phyloP scores from a whole-genome alignment of 2,329 filamentous ascomycete species.

The Stagonosporopsis vannaccii region DNA sequence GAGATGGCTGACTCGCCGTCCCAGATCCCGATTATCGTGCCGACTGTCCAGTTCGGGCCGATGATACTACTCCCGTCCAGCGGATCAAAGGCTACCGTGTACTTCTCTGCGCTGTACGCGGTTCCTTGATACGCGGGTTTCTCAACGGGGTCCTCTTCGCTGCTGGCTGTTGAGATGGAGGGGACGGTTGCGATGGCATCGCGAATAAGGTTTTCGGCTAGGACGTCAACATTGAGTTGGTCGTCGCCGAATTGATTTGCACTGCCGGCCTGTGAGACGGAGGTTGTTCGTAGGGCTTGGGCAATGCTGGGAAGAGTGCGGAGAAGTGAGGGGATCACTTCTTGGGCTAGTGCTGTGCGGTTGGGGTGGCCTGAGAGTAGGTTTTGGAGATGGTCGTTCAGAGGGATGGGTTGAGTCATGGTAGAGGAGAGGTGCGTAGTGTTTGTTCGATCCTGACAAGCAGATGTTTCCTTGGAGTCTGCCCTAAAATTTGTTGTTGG shows the following conservation, averaged over 20 bases:
- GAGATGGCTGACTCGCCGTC: slow-evolving; percentile 34
- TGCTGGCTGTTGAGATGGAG: slow-evolving; percentile 65
- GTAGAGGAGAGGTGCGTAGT: not conserved
- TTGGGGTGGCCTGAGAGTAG: slow-evolving; percentile 6
- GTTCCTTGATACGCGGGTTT: slow-evolving; percentile 16
- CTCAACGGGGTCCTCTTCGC: slow-evolving; percentile 30
- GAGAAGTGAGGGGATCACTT: slow-evolving; percentile 28
- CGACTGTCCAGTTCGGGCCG: slow-evolving; percentile 48
- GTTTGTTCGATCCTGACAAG: not conserved
- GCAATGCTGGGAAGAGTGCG: slow-evolving; percentile 26
- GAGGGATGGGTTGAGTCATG: slow-evolving; percentile 6
- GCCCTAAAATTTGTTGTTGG: not conserved
- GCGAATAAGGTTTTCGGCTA: slow-evolving; percentile 64
- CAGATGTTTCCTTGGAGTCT: not conserved
- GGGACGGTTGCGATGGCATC: slow-evolving; percentile 61
- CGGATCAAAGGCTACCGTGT: slow-evolving; percentile 69
- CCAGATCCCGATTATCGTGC: slow-evolving; percentile 69
- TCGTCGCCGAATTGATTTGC: slow-evolving; percentile 64
- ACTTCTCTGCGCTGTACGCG: slow-evolving; percentile 50
- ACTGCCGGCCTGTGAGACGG: slow-evolving; percentile 35
- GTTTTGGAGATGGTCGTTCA: slow-evolving; percentile 4
- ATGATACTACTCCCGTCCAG: slow-evolving; percentile 69
- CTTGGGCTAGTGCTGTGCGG: slow-evolving; percentile 8
- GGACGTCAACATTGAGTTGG: slow-evolving; percentile 66
- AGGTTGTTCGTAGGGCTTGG: slow-evolving; percentile 22